Base-by-base conservation (phyloP, 1,139 yeast species). In the Yamadazyma triangularis region DNA sequence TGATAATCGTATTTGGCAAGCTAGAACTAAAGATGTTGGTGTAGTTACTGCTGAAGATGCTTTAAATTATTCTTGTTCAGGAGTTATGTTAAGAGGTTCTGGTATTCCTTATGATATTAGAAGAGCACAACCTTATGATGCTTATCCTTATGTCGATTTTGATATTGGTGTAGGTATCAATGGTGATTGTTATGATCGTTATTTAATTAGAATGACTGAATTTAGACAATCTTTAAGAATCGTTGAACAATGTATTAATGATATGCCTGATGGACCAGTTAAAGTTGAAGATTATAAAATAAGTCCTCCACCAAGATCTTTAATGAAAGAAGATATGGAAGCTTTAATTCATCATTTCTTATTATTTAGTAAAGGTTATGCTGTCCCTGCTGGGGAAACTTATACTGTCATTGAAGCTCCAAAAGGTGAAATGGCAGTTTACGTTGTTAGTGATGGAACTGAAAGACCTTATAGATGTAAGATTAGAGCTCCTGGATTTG, bases 391-490 rank as follows among this genome's bases (percentile, higher is more conserved):
- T 36, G 95, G 95, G 49, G 95, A 86, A 66, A 83, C 95, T 15
- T 86, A 86, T 59, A 84, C 93, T 32, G 93, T 87, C 35, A 86
- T 86, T 45, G 95, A 86, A 65, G 95, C 95, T 23, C 95, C 95
- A 57, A 86, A 86, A 76, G 95, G 95, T 53, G 95, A 86, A 64
- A 84, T 86, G 94, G 95, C 84, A 39, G 94, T 85, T 35, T 86
- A 81, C 53, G 82, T 86, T 33, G 95, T 86, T 37, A 78, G 89
- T 44, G 95, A 86, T 59, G 95, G 95, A 34, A 65, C 83, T 36
- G 95, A 86, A 66, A 77, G 94, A 61, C 95, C 95, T 25, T 86
- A 86, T 67, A 77, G 89, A 65, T 85, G 95, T 70, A 86, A 85
- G 70, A 86, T 86, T 51, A 79, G 95, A 66, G 89, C 95, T 13